Conservation (phyloP, 2,329 filamentous ascomycete species). For the Neonectria coccinea region DNA sequence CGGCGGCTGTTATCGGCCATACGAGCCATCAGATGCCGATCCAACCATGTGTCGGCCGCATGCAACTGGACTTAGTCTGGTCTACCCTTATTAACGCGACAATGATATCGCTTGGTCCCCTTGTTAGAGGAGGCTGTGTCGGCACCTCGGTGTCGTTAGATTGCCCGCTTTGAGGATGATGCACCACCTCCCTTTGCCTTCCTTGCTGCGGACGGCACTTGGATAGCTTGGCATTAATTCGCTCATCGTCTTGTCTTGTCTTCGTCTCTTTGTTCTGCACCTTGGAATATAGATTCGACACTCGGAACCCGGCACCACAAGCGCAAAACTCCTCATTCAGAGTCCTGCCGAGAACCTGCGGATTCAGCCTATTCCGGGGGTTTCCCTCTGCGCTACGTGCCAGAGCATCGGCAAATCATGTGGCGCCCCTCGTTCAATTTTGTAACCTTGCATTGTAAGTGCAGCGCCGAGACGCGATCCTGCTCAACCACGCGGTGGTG, state of each 20-base stretch:
- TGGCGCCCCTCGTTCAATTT: slow-evolving; percentile 44
- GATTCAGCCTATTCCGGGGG: not conserved
- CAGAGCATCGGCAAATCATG: slow-evolving; percentile 30
- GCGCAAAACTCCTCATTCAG: slow-evolving; percentile 15
- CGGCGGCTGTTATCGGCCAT: slow-evolving; percentile 34
- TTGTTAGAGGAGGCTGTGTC: slow-evolving; percentile 12
- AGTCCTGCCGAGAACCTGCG: not conserved
- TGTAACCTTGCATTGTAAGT: slow-evolving; percentile 45
- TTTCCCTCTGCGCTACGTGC: slow-evolving; percentile 10
- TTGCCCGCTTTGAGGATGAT: slow-evolving; percentile 22
- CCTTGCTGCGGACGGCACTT: slow-evolving; percentile 27
- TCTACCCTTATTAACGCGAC: slow-evolving; percentile 33
- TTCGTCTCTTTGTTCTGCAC: slow-evolving; percentile 15
- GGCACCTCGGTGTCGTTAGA: slow-evolving; percentile 29
- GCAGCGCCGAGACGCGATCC: not conserved
- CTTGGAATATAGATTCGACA: not conserved
- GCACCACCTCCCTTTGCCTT: slow-evolving; percentile 26
- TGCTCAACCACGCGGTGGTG: slow-evolving; percentile 5
- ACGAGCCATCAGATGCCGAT: slow-evolving; percentile 31
- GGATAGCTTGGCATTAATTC: slow-evolving; percentile 36
- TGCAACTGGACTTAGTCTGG: slow-evolving; percentile 9
- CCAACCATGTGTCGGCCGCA: slow-evolving; percentile 19
- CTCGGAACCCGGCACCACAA: slow-evolving; percentile 32
- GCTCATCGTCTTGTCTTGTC: slow-evolving; percentile 32
- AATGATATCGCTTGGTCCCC: slow-evolving; percentile 23